These are phyloP conservation scores for Limnanthes douglasii DNA, from an alignment of 345 rosid genomes.

Conservation along the genomic window DNA sequence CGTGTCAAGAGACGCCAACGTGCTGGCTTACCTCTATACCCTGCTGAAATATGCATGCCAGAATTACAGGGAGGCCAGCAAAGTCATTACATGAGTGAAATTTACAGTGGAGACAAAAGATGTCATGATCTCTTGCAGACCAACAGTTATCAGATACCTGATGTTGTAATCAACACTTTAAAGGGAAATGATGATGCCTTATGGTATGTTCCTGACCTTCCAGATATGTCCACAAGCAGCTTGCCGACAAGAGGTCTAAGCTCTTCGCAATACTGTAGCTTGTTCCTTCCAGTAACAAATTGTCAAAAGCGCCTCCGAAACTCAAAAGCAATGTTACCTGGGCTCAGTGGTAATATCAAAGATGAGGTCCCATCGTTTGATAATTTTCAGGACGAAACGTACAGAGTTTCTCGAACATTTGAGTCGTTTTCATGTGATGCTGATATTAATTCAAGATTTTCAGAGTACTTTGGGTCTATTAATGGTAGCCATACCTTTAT, in stretches of 20 bases:
- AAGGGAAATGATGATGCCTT: slow-evolving; percentile 32
- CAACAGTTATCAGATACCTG: slow-evolving; percentile 41
- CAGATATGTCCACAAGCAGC: slow-evolving; percentile 37
- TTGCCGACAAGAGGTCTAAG: slow-evolving; percentile 49
- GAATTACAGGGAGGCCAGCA: slow-evolving; percentile 42
- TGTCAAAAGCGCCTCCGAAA: slow-evolving; percentile 50
- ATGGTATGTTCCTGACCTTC: slow-evolving; percentile 47
- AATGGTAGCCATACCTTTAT: slow-evolving; percentile 69
- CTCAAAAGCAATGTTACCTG: slow-evolving; percentile 27
- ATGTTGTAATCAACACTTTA: slow-evolving; percentile 50
- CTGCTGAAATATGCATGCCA: slow-evolving; percentile 62
- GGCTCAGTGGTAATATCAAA: slow-evolving; percentile 26
- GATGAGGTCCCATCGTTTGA: slow-evolving; percentile 34
- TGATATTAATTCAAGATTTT: slow-evolving; percentile 27
- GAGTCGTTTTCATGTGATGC: slow-evolving; percentile 38
- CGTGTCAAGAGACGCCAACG: slow-evolving; percentile 84
- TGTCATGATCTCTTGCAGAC: slow-evolving; percentile 40
- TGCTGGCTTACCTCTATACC: slow-evolving; percentile 95
- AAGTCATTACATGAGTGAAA: slow-evolving; percentile 19
- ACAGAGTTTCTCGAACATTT: slow-evolving; percentile 30
- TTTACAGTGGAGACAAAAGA: slow-evolving; percentile 26
- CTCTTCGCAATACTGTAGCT: slow-evolving; percentile 44
- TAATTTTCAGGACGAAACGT: slow-evolving; percentile 24
- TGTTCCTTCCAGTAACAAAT: slow-evolving; percentile 33
- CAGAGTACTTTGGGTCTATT: slow-evolving; percentile 34